Base-by-base conservation (phyloP, 345 rosid species). In the Acer negundo region DNA sequence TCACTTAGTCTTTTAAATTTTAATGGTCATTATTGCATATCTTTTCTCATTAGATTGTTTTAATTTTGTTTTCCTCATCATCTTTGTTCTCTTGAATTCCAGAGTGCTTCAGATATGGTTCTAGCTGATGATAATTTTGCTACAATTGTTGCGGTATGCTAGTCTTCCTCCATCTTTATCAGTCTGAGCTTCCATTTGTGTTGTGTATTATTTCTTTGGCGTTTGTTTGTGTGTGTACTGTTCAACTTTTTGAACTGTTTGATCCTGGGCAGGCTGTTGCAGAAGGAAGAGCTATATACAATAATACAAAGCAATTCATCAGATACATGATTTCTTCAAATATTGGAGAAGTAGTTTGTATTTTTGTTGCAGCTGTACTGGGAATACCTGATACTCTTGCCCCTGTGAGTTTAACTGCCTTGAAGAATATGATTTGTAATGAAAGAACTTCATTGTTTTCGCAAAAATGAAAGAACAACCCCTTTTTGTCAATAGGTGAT, bases 31-130 rank as follows among this genome's bases (percentile, higher is more conserved):
- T 22, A 15, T 31, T 42, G 23, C 62, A 23, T 19, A 11, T 0
- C 16, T 72, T 73, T 73, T 64, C 58, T n/a, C 24, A 47, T 74
- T 6, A 16, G 49, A 23, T 4, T 17, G 7, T 59, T 23, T 35
- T 17, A 13, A 31, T 24, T 64, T 56, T 20, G 26, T 5, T 46
- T 66, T 58, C 72, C 62, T 51, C 12, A 77, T 44, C 72, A 31
- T 56, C 80, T 77, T 79, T 10, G 10, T 65, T 47, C 81, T 79
- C 83, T 19, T 73, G 69, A 72, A 74, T 75, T 86, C 67, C 95
- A 96, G 99, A 96, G 94, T 80, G 98, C 99, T 84, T 91, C 99
- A 64, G 99, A 96, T 89, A 96, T 96, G 99, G 98, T 96, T 85
- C 87, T 96, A 90, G 99, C 97, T n/a, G 99, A 96, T 78, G 99